These are phyloP conservation scores for Termitomyces sp. DNA, from an alignment of 768 basidiomycete genomes.

Conservation along the genomic window DNA sequence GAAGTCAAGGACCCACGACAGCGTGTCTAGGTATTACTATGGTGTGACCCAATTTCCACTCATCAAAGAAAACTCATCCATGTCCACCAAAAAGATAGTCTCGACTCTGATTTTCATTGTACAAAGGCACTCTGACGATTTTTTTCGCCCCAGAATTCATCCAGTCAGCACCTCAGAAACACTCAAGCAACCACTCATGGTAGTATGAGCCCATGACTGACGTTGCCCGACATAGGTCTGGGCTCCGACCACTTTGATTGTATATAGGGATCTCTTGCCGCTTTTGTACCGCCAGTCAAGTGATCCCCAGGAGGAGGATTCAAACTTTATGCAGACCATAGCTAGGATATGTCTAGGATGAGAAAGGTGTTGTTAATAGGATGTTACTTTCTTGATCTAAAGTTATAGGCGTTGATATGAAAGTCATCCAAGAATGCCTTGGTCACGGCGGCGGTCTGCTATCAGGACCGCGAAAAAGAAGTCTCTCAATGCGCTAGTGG, in stretches of 20 bases:
- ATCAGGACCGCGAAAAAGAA: neutral
- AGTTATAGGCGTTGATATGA: neutral
- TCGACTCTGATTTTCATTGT: neutral
- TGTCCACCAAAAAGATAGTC: too few species aligned
- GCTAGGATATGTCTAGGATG: neutral
- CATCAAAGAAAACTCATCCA: neutral
- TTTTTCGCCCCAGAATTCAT: neutral
- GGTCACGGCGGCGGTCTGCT: too few species aligned
- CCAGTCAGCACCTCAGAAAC: too few species aligned
- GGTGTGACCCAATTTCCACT: neutral
- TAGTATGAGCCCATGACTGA: too few species aligned
- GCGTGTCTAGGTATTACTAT: conserved; percentile 1
- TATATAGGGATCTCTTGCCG: neutral
- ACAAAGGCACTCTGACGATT: neutral
- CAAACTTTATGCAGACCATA: neutral
- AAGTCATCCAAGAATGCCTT: too few species aligned
- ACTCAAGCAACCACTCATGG: neutral
- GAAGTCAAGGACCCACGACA: conserved; percentile 24
- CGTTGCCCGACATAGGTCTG: neutral
- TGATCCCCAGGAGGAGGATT: too few species aligned
- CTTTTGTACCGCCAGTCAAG: neutral
- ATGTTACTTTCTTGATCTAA: neutral
- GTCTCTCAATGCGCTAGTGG: neutral
- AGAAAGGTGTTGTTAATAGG: neutral
- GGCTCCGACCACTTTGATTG: neutral